Evolutionary conservation across 1,284 basidiomycete genomes (phyloP).

Genomic region (Ganoderma leucocontextum): DNA sequence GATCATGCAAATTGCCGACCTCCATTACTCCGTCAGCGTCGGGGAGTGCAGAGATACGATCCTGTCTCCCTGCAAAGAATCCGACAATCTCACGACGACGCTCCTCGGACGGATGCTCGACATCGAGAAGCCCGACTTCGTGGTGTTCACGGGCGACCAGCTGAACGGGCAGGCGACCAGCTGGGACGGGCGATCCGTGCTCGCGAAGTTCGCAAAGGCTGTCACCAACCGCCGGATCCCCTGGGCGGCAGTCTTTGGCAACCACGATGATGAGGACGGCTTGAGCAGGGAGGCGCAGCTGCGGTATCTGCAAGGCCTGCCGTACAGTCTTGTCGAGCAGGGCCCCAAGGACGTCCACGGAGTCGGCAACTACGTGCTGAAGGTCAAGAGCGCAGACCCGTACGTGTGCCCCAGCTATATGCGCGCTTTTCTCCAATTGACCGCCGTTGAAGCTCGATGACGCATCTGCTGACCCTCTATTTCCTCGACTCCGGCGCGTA

Average conservation of each 20-base stretch:
- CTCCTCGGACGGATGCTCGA: constrained; percentile 80
- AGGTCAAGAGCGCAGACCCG: constrained; percentile 80
- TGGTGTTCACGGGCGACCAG: constrained; percentile 89
- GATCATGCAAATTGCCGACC: constrained; percentile 90
- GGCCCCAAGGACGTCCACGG: constrained; percentile 89
- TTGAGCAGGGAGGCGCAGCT: constrained; percentile 72
- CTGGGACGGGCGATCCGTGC: constrained; percentile 87
- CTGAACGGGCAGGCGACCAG: constrained; percentile 88
- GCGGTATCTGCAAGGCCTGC: constrained; percentile 77
- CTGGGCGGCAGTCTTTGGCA: constrained; percentile 93
- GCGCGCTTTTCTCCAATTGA: constrained; percentile 16
- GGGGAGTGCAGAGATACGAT: constrained; percentile 77
- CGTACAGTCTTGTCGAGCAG: constrained; percentile 82
- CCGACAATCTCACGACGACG: constrained; percentile 78
- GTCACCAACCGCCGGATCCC: constrained; percentile 83
- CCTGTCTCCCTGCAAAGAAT: constrained; percentile 60
- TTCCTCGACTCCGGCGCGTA: constrained; percentile 93
- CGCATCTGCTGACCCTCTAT: constrained; percentile 89
- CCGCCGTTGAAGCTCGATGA: constrained; percentile 68
- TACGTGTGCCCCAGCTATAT: constrained; percentile 48
- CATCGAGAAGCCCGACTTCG: constrained; percentile 86
- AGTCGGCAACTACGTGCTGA: constrained; percentile 86
- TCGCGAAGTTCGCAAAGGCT: constrained; percentile 87
- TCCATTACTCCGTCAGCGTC: constrained; percentile 84
- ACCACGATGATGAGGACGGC: constrained; percentile 87